Conservation (phyloP, 768 basidiomycete genomes). For the Asterophora lycoperdoides region DNA sequence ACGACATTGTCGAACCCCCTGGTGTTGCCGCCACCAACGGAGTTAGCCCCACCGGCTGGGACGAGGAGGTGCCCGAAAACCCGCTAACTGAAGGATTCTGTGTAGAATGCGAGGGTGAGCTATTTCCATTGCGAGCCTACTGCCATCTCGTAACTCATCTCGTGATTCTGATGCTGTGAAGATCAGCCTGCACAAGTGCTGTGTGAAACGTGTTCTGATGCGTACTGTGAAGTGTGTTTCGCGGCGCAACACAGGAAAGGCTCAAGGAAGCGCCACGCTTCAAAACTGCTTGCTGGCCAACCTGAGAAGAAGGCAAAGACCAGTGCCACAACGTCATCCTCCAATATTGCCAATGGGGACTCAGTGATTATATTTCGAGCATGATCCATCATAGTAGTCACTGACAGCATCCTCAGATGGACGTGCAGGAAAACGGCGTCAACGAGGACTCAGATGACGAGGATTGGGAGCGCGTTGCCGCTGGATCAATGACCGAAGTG, state of each 20-base stretch:
- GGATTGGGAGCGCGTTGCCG: conserved; percentile 38
- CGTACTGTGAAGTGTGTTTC: conserved; percentile 84
- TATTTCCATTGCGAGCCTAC: background rate
- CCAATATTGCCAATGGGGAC: conserved; percentile 3
- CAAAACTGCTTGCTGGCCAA: conserved; percentile 39
- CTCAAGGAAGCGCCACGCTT: conserved; percentile 59
- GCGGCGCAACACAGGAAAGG: conserved; percentile 83
- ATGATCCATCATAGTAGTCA: background rate
- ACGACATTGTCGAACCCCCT: conserved; percentile 59
- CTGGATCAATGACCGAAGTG: conserved; percentile 31
- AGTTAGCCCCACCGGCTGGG: conserved; percentile 51
- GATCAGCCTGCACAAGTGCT: conserved; percentile 79
- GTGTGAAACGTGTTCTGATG: conserved; percentile 69
- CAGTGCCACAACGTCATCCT: background rate
- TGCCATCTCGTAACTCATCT: background rate
- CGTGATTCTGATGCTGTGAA: conserved; percentile 24
- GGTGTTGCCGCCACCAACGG: conserved; percentile 25
- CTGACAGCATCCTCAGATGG: conserved; percentile 34
- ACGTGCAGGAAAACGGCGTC: conserved; percentile 34
- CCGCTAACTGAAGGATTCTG: conserved; percentile 63
- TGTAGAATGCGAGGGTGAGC: conserved; percentile 80
- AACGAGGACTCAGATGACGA: conserved; percentile 36
- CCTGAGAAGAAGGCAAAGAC: conserved; percentile 27
- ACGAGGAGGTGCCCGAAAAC: conserved; percentile 53
- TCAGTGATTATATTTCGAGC: conserved; percentile 3